Conservation (phyloP, 2,329 filamentous ascomycete species). For the Xylaria sp. region DNA sequence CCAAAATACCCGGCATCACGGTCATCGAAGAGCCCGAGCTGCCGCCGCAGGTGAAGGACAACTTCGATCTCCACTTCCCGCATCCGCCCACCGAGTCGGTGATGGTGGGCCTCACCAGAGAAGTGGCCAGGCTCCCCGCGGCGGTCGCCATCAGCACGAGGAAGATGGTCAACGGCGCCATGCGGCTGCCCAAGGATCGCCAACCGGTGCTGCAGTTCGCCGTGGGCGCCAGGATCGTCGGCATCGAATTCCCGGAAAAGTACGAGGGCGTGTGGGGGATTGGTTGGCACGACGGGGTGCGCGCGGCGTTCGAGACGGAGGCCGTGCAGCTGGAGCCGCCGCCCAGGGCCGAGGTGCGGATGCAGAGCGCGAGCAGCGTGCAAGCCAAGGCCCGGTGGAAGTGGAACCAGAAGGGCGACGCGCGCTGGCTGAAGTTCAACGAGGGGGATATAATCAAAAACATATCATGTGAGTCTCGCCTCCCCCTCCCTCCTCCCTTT, state of each 20-base stretch:
- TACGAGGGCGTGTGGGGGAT: conserved; percentile 63
- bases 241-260: conserved; percentile 56
- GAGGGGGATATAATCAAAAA: conserved; percentile 71
- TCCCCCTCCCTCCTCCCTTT: neutral
- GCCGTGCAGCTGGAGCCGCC: conserved; percentile 55
- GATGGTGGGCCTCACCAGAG: conserved; percentile 47
- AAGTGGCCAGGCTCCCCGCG: conserved; percentile 50
- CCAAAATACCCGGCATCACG: conserved; percentile 53
- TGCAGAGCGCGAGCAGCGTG: conserved; percentile 53
- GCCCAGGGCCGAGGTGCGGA: conserved; percentile 51
- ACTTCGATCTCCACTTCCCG: conserved; percentile 60
- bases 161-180: conserved; percentile 52
- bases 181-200: conserved; percentile 52
- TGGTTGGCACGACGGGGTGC: conserved; percentile 60
- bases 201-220: conserved; percentile 54
- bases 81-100: conserved; percentile 48
- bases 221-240: conserved; percentile 55
- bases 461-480: conserved; percentile 47
- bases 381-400: conserved; percentile 59
- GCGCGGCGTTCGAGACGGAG: conserved; percentile 57
- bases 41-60: conserved; percentile 49
- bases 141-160: conserved; percentile 54
- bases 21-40: conserved; percentile 53
- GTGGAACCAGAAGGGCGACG: conserved; percentile 54
- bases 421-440: conserved; percentile 64